Evolutionary conservation across 2,329 filamentous ascomycete species (phyloP).

Genomic region (Parasarocladium wereldwijsianum): DNA sequence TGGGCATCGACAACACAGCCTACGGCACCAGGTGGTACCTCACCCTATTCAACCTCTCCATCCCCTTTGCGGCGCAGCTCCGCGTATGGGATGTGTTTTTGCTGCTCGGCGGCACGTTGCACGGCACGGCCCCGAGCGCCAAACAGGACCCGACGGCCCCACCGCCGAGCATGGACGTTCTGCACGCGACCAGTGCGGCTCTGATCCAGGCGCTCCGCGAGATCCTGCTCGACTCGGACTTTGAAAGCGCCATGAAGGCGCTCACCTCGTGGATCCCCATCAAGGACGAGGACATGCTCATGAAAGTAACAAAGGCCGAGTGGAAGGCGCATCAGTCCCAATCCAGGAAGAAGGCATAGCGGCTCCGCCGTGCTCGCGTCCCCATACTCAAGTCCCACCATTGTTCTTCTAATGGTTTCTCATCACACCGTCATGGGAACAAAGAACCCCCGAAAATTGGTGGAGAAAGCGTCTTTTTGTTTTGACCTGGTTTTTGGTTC

Average conservation of each 20-base stretch:
- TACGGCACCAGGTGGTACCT: slow-evolving; percentile 97
- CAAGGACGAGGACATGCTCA: slow-evolving; percentile 83
- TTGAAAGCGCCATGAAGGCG: slow-evolving; percentile 96
- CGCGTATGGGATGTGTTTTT: slow-evolving; percentile 98
- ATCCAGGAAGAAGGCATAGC: slow-evolving; percentile 27
- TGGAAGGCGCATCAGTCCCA: slow-evolving; percentile 53
- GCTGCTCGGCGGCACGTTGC: slow-evolving; percentile 53
- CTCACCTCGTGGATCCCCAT: slow-evolving; percentile 89
- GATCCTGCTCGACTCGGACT: slow-evolving; percentile 81
- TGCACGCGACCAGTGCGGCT: slow-evolving; percentile 82
- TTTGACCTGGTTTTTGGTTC: not conserved
- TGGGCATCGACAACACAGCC: slow-evolving; percentile 74
- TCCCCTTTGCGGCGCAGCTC: slow-evolving; percentile 86
- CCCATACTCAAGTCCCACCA: too few relatives aligned
- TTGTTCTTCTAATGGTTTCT: too few relatives aligned
- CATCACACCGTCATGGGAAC: too few relatives aligned
- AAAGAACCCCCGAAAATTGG: not conserved
- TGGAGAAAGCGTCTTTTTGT: not conserved
- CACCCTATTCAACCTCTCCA: slow-evolving; percentile 91
- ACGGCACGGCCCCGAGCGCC: slow-evolving; percentile 2
- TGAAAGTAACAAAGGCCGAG: slow-evolving; percentile 78
- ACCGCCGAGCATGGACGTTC: slow-evolving; percentile 54
- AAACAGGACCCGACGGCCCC: slow-evolving; percentile 5
- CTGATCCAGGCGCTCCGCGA: slow-evolving; percentile 83
- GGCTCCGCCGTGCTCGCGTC: too few relatives aligned